Evolutionary conservation across 139 green algal genomes (phyloP).

Genomic region (Pleodorina starrii): DNA sequence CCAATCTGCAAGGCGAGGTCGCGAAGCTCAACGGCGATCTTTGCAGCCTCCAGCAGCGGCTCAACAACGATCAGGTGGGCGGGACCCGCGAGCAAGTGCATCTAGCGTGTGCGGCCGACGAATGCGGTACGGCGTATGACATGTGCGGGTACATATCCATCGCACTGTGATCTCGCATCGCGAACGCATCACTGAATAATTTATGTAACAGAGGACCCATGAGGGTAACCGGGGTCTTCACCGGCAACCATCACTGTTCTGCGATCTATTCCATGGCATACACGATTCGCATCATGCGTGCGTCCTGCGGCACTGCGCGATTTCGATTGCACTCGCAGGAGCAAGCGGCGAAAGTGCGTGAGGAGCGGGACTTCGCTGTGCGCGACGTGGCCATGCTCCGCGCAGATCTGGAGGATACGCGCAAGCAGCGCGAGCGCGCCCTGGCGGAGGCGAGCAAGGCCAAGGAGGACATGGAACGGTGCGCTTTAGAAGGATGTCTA

Average conservation of each 20-base stretch:
- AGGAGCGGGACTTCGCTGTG: constrained; percentile 60
- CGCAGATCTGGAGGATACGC: constrained; percentile 62
- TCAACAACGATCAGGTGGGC: constrained; percentile 64
- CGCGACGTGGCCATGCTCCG: constrained; percentile 65
- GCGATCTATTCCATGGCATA: too few relatives aligned
- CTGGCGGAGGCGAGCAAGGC: constrained; percentile 32
- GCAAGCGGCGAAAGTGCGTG: constrained; percentile 67
- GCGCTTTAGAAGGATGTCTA: too few relatives aligned
- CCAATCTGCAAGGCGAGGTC: constrained; percentile 64
- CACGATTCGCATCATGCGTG: too few relatives aligned
- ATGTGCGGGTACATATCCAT: too few relatives aligned
- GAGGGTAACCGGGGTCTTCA: too few relatives aligned
- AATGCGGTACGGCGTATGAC: too few relatives aligned
- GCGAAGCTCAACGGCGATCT: constrained; percentile 63
- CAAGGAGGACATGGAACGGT: constrained; percentile 55
- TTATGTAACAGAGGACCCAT: too few relatives aligned
- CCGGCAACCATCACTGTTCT: too few relatives aligned
- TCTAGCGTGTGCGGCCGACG: too few relatives aligned
- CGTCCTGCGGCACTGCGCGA: too few relatives aligned
- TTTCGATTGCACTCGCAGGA: constrained; percentile 57
- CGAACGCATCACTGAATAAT: too few relatives aligned
- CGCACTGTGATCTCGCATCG: too few relatives aligned
- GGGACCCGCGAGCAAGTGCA: neutral
- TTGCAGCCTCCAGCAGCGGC: constrained; percentile 60
- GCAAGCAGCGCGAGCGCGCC: constrained; percentile 56